These are phyloP conservation scores for Fraxinus cuspidata DNA, from an alignment of 257 asterid species.

Conservation along the genomic window DNA sequence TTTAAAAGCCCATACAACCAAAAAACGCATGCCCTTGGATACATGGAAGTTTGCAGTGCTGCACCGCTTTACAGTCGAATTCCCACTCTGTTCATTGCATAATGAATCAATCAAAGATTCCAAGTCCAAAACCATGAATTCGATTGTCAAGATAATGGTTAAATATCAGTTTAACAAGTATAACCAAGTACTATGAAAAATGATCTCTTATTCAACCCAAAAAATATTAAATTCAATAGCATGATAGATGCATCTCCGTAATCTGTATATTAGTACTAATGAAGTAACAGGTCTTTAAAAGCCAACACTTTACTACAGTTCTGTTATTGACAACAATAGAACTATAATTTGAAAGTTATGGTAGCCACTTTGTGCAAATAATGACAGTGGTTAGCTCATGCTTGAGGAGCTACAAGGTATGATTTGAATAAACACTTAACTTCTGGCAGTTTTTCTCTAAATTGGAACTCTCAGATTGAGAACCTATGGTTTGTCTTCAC, in stretches of 20 bases:
- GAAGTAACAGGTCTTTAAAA: neutral
- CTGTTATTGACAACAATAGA: neutral
- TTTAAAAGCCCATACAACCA: neutral
- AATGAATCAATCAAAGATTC: neutral
- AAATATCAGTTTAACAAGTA: neutral
- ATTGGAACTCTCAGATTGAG: neutral
- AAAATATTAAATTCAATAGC: neutral
- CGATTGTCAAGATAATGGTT: neutral
- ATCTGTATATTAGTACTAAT: neutral
- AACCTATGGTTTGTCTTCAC: neutral
- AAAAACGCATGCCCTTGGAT: neutral
- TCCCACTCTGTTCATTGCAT: neutral
- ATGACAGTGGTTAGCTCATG: neutral
- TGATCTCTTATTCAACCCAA: neutral
- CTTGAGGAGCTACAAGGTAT: conserved; percentile 1
- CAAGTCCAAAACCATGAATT: neutral
- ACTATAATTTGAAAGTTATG: neutral
- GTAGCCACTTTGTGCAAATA: neutral
- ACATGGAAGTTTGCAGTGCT: neutral
- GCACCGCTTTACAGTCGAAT: neutral
- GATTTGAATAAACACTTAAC: conserved; percentile 10
- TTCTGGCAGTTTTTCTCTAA: neutral
- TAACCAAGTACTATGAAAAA: neutral
- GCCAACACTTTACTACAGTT: neutral
- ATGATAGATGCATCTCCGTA: neutral